Percentiles rank a stretch among this genome's conserved stretches.
phyloP scores from a whole-genome alignment of 2,329 filamentous ascomycete genomes.

The Nannizziopsis barbatae region DNA sequence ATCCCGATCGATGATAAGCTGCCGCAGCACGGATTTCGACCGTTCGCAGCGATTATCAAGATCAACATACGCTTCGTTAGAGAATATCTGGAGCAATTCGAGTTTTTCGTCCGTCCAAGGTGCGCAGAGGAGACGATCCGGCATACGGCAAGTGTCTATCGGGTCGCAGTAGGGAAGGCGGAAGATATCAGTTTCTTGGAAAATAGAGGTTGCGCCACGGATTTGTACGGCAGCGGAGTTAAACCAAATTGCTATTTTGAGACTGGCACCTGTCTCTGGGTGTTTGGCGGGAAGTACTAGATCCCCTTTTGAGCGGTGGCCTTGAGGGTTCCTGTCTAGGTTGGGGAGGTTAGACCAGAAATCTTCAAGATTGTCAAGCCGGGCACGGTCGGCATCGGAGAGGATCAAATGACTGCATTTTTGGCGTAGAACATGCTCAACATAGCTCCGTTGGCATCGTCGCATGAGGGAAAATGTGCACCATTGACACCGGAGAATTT shows the following conservation, averaged over 20 bases:
- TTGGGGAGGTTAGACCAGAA: conserved; percentile 19
- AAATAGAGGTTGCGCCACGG: conserved; percentile 20
- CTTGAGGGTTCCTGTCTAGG: conserved; percentile 19
- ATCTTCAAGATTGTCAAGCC: conserved; percentile 20
- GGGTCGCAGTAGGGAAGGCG: conserved; percentile 25
- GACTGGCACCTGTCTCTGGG: conserved; percentile 12
- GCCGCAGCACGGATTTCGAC: conserved; percentile 24
- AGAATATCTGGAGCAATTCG: conserved; percentile 30
- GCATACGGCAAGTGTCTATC: conserved; percentile 26
- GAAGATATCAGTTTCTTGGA: conserved; percentile 26
- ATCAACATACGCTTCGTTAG: conserved; percentile 30
- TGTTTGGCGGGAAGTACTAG: conserved; percentile 20
- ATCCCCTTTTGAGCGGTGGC: conserved; percentile 25
- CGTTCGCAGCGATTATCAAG: conserved; percentile 23
- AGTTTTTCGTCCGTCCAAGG: conserved; percentile 33
- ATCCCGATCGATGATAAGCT: conserved; percentile 28
- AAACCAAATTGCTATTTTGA: conserved; percentile 30
- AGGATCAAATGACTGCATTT: conserved; percentile 24
- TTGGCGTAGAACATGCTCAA: conserved; percentile 25
- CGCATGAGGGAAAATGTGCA: conserved; percentile 31
- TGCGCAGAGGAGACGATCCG: conserved; percentile 28
- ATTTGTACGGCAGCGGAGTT: conserved; percentile 30
- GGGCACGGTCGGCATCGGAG: conserved; percentile 16
- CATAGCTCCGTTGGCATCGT: conserved; percentile 31
- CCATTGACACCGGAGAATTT: conserved; percentile 32